Evolutionary conservation across 768 basidiomycete species (phyloP).

Genomic region (Cantharellus anzutake): DNA sequence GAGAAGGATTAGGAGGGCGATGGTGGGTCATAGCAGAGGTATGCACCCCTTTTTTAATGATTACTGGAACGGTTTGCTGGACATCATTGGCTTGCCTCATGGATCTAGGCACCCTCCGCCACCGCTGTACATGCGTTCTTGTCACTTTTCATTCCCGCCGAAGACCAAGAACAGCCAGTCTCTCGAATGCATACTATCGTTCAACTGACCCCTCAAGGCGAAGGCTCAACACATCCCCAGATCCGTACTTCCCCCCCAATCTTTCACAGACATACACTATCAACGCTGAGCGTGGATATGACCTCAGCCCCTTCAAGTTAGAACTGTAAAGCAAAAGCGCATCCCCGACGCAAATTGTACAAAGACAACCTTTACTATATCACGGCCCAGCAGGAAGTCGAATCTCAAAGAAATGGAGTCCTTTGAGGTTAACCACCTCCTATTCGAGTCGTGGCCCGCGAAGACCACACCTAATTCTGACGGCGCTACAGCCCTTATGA

Average conservation of each 20-base stretch:
- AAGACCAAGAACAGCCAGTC: background rate
- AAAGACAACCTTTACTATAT: background rate
- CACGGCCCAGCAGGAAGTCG: background rate
- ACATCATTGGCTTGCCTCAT: background rate
- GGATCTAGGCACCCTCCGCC: conserved; percentile 38
- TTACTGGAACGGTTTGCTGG: background rate
- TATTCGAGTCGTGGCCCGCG: background rate
- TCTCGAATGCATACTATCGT: conserved; percentile 52
- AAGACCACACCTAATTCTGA: background rate
- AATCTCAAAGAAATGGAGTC: background rate
- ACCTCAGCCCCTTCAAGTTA: background rate
- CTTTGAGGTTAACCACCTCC: background rate
- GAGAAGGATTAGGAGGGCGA: conserved; percentile 47
- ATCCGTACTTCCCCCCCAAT: conserved; percentile 49
- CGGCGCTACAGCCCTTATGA: background rate
- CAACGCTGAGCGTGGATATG: conserved; percentile 13
- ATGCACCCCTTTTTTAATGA: background rate
- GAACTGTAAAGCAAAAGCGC: background rate
- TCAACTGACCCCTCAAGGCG: conserved; percentile 57
- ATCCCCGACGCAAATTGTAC: background rate
- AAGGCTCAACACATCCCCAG: conserved; percentile 31
- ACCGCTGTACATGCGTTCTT: conserved; percentile 59
- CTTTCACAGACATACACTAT: conserved; percentile 30
- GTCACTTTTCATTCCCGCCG: conserved; percentile 31
- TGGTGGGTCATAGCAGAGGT: conserved; percentile 72